These are phyloP conservation scores for Neurospora cerealis DNA, from an alignment of 495 filamentous ascomycete species.

Conservation along the genomic window DNA sequence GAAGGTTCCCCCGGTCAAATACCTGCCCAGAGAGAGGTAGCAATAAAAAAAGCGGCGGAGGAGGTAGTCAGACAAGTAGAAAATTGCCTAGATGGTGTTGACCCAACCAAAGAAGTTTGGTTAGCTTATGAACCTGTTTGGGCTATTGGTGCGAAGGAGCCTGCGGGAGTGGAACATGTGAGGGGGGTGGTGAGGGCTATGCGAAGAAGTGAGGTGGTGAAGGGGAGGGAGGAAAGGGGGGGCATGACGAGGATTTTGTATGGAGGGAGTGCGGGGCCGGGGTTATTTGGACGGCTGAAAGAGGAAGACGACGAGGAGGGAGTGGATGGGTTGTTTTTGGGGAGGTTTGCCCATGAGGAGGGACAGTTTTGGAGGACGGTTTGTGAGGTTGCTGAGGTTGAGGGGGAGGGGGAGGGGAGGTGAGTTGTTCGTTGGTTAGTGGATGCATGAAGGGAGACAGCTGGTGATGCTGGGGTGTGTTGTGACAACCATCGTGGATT, in stretches of 20 bases:
- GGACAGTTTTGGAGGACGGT: constrained; percentile 58
- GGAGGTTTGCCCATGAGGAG: constrained; percentile 69
- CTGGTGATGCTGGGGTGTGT: not conserved
- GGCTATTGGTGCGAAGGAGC: constrained; percentile 68
- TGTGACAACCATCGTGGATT: not conserved
- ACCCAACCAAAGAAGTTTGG: constrained; percentile 54
- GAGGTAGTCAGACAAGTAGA: constrained; percentile 58
- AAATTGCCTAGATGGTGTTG: constrained; percentile 48
- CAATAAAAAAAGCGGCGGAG: constrained; percentile 44
- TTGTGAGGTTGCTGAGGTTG: constrained; percentile 46
- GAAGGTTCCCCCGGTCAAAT: constrained; percentile 31
- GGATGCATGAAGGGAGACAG: not conserved
- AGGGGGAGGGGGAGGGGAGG: not conserved
- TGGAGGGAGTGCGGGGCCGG: constrained; percentile 71
- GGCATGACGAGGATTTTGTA: constrained; percentile 60
- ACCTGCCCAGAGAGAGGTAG: constrained; percentile 5
- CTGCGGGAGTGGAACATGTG: constrained; percentile 66
- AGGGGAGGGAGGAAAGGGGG: constrained; percentile 31
- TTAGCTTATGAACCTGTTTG: constrained; percentile 86
- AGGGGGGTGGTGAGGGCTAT: constrained; percentile 56
- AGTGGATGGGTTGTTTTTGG: constrained; percentile 76
- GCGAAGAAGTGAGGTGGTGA: constrained; percentile 33
- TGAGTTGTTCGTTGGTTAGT: not conserved
- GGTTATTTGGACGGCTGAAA: constrained; percentile 54
- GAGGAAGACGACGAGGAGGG: constrained; percentile 33